These are phyloP conservation scores for Coix lacrymajobi DNA, from an alignment of 176 grass and related monocot species.

Conservation along the genomic window DNA sequence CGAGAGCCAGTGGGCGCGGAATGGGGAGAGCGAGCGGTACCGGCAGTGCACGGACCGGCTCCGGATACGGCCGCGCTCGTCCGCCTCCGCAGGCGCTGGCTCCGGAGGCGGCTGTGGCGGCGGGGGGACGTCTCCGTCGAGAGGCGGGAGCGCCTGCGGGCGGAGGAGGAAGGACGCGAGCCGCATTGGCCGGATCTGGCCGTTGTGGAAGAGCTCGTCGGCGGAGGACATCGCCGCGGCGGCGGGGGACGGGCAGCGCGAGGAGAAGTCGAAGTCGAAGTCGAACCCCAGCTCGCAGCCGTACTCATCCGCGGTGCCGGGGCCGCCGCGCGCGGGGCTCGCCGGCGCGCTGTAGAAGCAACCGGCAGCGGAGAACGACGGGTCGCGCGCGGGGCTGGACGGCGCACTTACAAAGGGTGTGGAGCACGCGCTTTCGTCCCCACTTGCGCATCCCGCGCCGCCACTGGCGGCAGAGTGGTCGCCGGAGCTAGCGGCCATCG, in stretches of 20 bases:
- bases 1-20: slow-evolving; percentile 32
- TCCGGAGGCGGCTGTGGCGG: neutral
- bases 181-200: slow-evolving; percentile 68
- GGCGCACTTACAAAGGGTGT: slow-evolving; percentile 55
- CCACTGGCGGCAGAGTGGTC: neutral
- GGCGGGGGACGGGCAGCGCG: slow-evolving; percentile 14
- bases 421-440: slow-evolving; percentile 42
- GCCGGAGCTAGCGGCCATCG: slow-evolving; percentile 36
- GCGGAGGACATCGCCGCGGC: slow-evolving; percentile 64
- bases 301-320: neutral
- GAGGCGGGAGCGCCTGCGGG: slow-evolving; percentile 32
- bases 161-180: slow-evolving; percentile 37
- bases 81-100: neutral
- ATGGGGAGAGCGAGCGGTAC: slow-evolving; percentile 57
- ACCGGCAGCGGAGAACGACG: neutral
- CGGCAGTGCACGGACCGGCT: slow-evolving; percentile 49
- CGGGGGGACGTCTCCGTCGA: neutral
- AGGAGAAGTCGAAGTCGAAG: slow-evolving; percentile 47
- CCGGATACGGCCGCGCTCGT: slow-evolving; percentile 29
- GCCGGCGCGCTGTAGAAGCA: slow-evolving; percentile 74
- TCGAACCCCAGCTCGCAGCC: neutral
- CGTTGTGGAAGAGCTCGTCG: slow-evolving; percentile 84
- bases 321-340: slow-evolving; percentile 48
- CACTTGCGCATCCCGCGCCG: neutral
- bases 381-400: slow-evolving; percentile 47